Base-by-base conservation (phyloP, 805 yeast genomes). In the Blastobotrys terrestris region DNA sequence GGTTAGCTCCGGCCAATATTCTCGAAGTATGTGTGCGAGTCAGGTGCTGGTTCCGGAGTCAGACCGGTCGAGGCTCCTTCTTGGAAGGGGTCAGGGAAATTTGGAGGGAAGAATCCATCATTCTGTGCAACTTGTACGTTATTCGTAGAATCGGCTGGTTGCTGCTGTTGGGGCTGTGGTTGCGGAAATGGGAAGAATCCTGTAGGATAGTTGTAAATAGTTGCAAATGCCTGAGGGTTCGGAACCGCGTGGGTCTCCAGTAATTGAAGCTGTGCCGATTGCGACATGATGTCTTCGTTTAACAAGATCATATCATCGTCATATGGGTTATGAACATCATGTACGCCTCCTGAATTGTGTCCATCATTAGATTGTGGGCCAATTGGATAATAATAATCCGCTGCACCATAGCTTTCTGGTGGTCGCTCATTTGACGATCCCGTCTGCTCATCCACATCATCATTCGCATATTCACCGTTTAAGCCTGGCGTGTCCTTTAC, bases 231-330 rank as follows among this genome's bases (percentile, higher is more conserved):
- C n/a, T 52, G 50, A 8, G 52, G 51, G 39, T 46, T 51, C 44
- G 54, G 42, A 6, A 51, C 48, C 41, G 35, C 54, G 31, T 58
- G 53, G 16, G 43, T 47, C 31, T 49, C 43, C 4, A 49, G 48
- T 3, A 49, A 31, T 15, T 49, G 52, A 16, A 55, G 44, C 56
- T 58, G 61, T 14, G 57, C 61, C 35, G 49, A 50, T 44, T 52
- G 59, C 6, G 61, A 56, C 61, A 58, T 58, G 39, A 58, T 58
- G 42, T 58, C 61, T 35, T 58, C 61, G 45, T 58, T 54, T 21
- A 58, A 51, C 3, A 58, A 49, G 14, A 56, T 46, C 51, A 58
- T 54, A 5, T 54, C 56, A 41, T 57, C 51, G 21, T 48, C 48
- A 14, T 26, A 8, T 6, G 19, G 16, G 16, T 45, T 26, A 13